Conservation (phyloP, 345 rosid species). For the Euphorbia pulcherrima region DNA sequence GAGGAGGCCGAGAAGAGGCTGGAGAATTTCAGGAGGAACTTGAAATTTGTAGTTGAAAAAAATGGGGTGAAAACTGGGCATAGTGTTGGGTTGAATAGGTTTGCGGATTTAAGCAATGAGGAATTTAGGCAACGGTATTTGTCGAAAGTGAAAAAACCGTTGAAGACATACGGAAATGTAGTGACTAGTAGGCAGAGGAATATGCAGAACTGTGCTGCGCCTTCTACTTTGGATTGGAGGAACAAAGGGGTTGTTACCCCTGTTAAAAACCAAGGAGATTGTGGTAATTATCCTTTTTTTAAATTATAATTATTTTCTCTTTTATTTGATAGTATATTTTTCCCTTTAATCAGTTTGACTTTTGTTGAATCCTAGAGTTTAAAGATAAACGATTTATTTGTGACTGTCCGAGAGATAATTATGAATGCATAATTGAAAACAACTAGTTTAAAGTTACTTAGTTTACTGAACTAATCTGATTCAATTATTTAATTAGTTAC, state of each 20-base stretch:
- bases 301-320: background rate
- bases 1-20: slow-evolving; percentile 48
- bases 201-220: slow-evolving; percentile 40
- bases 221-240: slow-evolving; percentile 67
- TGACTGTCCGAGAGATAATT: too few species aligned
- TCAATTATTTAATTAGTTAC: too few species aligned
- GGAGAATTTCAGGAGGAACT: slow-evolving; percentile 40
- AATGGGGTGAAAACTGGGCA: slow-evolving; percentile 24
- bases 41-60: slow-evolving; percentile 47
- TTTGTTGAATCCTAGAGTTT: background rate
- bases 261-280: slow-evolving; percentile 54
- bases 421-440: too few species aligned
- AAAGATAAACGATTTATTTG: background rate
- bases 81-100: slow-evolving; percentile 52
- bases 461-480: too few species aligned
- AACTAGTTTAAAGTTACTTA: too few species aligned
- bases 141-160: slow-evolving; percentile 46
- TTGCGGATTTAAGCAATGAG: slow-evolving; percentile 62
- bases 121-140: slow-evolving; percentile 42
- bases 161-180: slow-evolving; percentile 17
- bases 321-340: background rate
- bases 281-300: slow-evolving; percentile 32
- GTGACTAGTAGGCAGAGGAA: slow-evolving; percentile 15
- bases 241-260: slow-evolving; percentile 49
- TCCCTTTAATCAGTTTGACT: background rate